Percentiles rank a stretch among this genome's conserved stretches.
Conservation (phyloP, 768 basidiomycete genomes). For the Daedalea quercina region DNA sequence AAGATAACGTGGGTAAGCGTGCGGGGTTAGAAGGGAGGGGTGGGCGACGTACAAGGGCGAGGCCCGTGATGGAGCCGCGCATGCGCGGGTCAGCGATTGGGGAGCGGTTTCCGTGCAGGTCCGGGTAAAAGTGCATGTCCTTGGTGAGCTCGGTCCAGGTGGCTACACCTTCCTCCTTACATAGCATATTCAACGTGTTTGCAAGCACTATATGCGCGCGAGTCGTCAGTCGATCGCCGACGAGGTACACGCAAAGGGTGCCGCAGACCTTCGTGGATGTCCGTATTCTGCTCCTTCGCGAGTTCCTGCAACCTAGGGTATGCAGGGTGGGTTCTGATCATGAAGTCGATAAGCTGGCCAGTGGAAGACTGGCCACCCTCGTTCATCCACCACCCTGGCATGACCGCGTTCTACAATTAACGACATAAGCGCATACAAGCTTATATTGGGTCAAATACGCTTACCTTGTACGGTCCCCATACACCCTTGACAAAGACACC, state of each 20-base stretch:
- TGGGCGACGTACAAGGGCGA: constrained; percentile 53
- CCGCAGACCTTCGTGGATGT: constrained; percentile 48
- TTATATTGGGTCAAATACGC: constrained; percentile 4
- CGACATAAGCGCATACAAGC: background rate
- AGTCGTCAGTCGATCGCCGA: too few relatives aligned
- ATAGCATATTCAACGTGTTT: constrained; percentile 64
- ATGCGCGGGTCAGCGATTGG: constrained; percentile 94
- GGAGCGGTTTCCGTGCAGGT: constrained; percentile 93
- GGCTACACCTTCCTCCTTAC: constrained; percentile 43
- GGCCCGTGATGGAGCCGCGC: constrained; percentile 86
- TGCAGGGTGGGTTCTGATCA: constrained; percentile 87
- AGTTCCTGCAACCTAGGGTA: constrained; percentile 61
- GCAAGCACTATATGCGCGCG: constrained; percentile 45
- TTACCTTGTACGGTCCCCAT: constrained; percentile 84
- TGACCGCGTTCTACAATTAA: constrained; percentile 64
- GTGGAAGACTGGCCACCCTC: constrained; percentile 99
- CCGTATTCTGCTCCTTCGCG: constrained; percentile 52
- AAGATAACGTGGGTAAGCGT: background rate
- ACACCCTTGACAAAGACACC: constrained; percentile 87
- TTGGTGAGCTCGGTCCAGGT: constrained; percentile 81
- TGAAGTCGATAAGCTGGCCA: constrained; percentile 96
- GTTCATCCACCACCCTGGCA: constrained; percentile 99
- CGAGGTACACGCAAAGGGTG: background rate
- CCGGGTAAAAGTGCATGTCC: constrained; percentile 91
- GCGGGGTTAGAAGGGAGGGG: background rate